Evolutionary conservation across 1,284 basidiomycete species (phyloP).

Genomic region (Melampsora abietis-canadensis): DNA sequence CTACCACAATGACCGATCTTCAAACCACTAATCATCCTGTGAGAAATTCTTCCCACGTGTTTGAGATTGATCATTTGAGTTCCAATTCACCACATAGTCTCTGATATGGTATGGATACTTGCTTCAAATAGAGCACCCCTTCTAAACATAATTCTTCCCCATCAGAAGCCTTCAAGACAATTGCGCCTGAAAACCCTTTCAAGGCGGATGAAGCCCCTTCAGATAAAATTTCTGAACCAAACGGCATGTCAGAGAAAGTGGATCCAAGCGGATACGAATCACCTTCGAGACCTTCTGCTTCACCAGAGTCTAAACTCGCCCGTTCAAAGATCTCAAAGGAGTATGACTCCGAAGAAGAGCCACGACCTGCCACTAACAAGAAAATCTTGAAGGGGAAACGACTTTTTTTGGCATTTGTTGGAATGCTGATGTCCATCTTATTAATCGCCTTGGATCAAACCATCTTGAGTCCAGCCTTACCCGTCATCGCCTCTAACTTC

Average conservation of each 20-base stretch:
- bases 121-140: neutral
- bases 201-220: neutral
- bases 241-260: constrained; percentile 3
- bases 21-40: too few relatives aligned
- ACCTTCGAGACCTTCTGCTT: neutral
- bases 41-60: too few relatives aligned
- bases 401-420: constrained; percentile 3
- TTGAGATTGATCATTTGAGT: too few relatives aligned
- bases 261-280: neutral
- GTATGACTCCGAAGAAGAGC: neutral
- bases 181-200: neutral
- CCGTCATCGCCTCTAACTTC: constrained; percentile 56
- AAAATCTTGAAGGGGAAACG: constrained; percentile 2
- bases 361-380: neutral
- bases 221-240: neutral
- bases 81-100: too few relatives aligned
- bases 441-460: constrained; percentile 8
- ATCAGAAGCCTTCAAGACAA: constrained; percentile 13
- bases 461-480: constrained; percentile 25
- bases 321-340: neutral
- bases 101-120: too few relatives aligned
- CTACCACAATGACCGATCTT: too few relatives aligned
- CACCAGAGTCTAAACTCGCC: neutral
- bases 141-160: neutral
- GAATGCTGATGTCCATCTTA: constrained; percentile 4